Evolutionary conservation across 768 basidiomycete species (phyloP), one percentile per base, ranked within the genome.

Genomic region (Bullera alba): DNA sequence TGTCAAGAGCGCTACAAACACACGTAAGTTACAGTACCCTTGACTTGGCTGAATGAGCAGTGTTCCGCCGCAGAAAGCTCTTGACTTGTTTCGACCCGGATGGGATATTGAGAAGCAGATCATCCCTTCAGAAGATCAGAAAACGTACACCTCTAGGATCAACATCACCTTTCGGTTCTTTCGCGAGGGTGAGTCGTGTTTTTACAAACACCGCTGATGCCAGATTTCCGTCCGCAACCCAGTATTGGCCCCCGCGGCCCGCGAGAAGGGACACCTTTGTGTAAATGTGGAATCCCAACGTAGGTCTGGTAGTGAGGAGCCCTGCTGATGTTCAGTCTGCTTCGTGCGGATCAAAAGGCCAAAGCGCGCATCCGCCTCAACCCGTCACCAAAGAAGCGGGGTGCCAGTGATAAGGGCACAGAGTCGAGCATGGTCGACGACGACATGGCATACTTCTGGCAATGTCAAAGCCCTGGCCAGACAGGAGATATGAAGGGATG

Each of bases 1-100:
- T 69, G 66, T 46, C 73, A 74, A 46, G 73, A 74, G 49, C 46
- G 64, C 10, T 74, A 51, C 60, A 72, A 74, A 44, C 73, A 74
- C 53, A 65, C 66, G 48, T 68, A 44, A 60, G 66, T 58, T 12
- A 16, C 23, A 12, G 10, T 27, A 22, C n/a, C 28, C 4, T 16
- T 5, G 22, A 5, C 38, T 25, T 30, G 14, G 51, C 47, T 39
- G 21, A 19, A 8, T 34, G 35, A 16, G 25, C 32, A 68, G 66
- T 30, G 63, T 74, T 15, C 69, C 71, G 1, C 54, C 61, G 4
- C 63, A 66, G 27, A 66, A 66, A 48, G 59, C 66, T 0, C 42
- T 72, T 28, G 73, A 74, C 42, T 27, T 71, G 3, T 74, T 70
- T 44, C 44, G 67, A 22, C 71, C 73, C 0, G 48, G 54, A 2